Evolutionary conservation across 805 yeast species (phyloP).

Genomic region (Blastobotrys parvus): DNA sequence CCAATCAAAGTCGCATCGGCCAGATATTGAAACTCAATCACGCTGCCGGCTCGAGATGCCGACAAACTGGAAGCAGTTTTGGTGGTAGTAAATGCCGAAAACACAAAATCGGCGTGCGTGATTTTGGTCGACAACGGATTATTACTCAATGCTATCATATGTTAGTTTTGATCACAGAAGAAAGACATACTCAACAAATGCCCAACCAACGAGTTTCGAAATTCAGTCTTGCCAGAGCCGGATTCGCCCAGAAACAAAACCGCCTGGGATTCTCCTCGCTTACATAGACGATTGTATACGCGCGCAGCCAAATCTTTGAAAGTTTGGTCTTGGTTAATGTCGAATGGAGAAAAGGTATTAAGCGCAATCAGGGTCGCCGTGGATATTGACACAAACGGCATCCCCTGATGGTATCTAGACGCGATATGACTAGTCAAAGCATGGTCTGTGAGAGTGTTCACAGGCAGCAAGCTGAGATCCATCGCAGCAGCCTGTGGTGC

Average conservation of each 20-base stretch:
- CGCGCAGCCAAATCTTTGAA: conserved; percentile 32
- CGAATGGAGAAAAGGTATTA: conserved; percentile 31
- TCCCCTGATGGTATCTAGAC: conserved; percentile 34
- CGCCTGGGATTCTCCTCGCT: conserved; percentile 31
- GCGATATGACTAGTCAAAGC: conserved; percentile 36
- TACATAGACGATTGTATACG: conserved; percentile 29
- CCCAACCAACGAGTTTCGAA: conserved; percentile 24
- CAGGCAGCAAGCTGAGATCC: conserved; percentile 32
- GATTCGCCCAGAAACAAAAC: conserved; percentile 33
- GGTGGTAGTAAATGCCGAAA: conserved; percentile 33
- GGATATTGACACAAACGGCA: conserved; percentile 32
- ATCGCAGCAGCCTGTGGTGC: conserved; percentile 18
- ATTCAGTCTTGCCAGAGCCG: conserved; percentile 34
- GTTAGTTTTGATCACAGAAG: not conserved
- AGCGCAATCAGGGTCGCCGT: conserved; percentile 31
- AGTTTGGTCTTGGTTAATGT: conserved; percentile 30
- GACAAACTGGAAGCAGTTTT: conserved; percentile 27
- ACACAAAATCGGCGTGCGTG: conserved; percentile 27
- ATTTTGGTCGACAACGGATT: conserved; percentile 30
- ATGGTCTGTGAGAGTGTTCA: conserved; percentile 29
- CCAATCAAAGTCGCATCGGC: conserved; percentile 40
- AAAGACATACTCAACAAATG: conserved; percentile 22
- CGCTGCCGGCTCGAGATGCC: conserved; percentile 48
- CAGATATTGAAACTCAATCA: conserved; percentile 46
- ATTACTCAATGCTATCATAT: conserved; percentile 23